Base-by-base conservation (phyloP, 148 eudicot genomes). In the Vaccinium vitisidaea region DNA sequence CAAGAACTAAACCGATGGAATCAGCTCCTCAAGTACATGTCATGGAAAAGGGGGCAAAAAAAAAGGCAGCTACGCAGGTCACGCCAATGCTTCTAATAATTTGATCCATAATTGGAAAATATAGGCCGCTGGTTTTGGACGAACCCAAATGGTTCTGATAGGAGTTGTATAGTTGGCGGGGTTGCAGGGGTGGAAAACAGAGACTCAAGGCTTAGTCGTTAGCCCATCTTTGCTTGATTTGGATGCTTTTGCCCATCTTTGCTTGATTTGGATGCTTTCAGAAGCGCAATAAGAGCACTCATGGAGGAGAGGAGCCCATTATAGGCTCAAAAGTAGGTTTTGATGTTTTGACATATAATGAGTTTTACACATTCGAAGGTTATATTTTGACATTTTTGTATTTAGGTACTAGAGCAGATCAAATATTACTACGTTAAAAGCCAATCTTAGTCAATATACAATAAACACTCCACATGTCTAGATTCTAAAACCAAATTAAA, bases 1-100 rank as follows among this genome's bases (percentile, higher is more conserved):
- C 83, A 80, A 80, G 53, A 80, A 43, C 73, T 48, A 80, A 80
- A 61, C 74, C 21, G 69, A 36, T 46, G 50, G 48, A 14, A 74
- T 32, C 50, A 74, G 13, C 50, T 67, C 23, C 32, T n/a, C 14
- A 74, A 36, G 19, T 36, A 16, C 48, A 32, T 39, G 9, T 12
- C 46, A 30, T 43, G 52, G 50, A 43, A 16, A 32, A 16, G 76
- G 49, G 39, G 48, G 19, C 1, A 1, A 16, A 67, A 67, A 67
- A 6, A 19, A 4, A 6, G 19, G 3, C 46, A 75, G 52, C 78
- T 43, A 39, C n/a, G 21, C 14, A 2, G 79, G n/a, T 75, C 13
- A 46, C 79, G 18, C 52, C 53, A 75, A 75, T 21, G 23, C 19
- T 36, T 10, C 79, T 18, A 75, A 19, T 18, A 43, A 43, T 43